phyloP scores from a whole-genome alignment of 305 asterid genomes.

The Fraxinus paxiana region DNA sequence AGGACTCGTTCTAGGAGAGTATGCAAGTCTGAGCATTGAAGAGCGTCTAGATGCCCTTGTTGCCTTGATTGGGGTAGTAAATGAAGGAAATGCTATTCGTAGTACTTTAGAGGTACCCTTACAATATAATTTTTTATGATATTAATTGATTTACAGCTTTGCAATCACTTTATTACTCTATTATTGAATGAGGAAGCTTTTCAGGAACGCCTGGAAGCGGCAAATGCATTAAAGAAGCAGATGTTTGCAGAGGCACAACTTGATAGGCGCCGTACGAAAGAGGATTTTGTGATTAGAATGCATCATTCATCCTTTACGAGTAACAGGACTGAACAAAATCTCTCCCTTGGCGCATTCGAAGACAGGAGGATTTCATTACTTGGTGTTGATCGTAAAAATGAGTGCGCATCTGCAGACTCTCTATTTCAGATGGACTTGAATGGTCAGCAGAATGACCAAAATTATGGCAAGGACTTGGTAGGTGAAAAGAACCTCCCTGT shows the following conservation, averaged over 20 bases:
- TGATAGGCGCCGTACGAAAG: constrained; percentile 83
- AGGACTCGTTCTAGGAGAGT: constrained; percentile 83
- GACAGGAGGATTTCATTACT: constrained; percentile 37
- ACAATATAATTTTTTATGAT: not conserved
- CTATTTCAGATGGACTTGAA: constrained; percentile 42
- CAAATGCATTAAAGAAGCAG: constrained; percentile 84
- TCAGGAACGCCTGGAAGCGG: constrained; percentile 94
- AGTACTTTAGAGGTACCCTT: constrained; percentile 64
- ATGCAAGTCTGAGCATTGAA: constrained; percentile 62
- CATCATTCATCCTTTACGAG: constrained; percentile 33
- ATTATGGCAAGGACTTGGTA: constrained; percentile 26
- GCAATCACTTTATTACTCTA: constrained; percentile 18
- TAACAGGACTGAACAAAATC: constrained; percentile 37
- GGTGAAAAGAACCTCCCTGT: constrained; percentile 38
- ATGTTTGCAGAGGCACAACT: constrained; percentile 91
- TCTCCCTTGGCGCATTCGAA: constrained; percentile 25
- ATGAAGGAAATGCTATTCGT: constrained; percentile 83
- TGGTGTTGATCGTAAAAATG: constrained; percentile 35
- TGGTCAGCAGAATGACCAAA: constrained; percentile 41
- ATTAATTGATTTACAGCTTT: constrained; percentile 1
- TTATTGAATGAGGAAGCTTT: constrained; percentile 30
- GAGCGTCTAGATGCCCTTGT: constrained; percentile 84
- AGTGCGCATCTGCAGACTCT: constrained; percentile 30
- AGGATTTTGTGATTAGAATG: constrained; percentile 48
- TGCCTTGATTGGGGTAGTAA: constrained; percentile 68